These are phyloP conservation scores for Schoenoplectus triqueter DNA, from an alignment of 202 grass and related monocot genomes.

Conservation along the genomic window DNA sequence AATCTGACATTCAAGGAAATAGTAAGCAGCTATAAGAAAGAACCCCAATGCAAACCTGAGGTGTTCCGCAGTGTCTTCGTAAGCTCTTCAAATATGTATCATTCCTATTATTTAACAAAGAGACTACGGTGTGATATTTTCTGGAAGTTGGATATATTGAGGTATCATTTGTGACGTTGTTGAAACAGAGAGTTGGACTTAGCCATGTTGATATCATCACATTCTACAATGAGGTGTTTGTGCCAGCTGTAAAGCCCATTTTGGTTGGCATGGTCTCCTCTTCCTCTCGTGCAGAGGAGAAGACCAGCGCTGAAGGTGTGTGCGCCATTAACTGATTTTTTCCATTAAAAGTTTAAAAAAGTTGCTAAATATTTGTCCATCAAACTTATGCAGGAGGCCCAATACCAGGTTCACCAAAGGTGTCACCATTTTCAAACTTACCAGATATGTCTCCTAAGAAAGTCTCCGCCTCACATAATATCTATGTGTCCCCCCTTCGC, in stretches of 20 bases:
- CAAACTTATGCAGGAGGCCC: slow-evolving; percentile 50
- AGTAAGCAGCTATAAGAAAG: slow-evolving; percentile 72
- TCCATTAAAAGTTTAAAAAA: slow-evolving; percentile 21
- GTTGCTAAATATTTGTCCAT: slow-evolving; percentile 43
- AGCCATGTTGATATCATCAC: slow-evolving; percentile 79
- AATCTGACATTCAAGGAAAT: slow-evolving; percentile 74
- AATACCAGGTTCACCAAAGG: slow-evolving; percentile 74
- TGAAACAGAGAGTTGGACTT: slow-evolving; percentile 58
- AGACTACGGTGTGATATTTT: neutral
- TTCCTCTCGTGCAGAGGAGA: slow-evolving; percentile 52
- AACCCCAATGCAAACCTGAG: slow-evolving; percentile 85
- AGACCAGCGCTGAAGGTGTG: slow-evolving; percentile 61
- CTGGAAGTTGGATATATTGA: slow-evolving; percentile 8
- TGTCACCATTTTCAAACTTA: slow-evolving; percentile 79
- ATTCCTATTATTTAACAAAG: neutral
- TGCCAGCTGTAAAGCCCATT: slow-evolving; percentile 80
- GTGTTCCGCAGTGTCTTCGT: slow-evolving; percentile 75
- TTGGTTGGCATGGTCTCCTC: slow-evolving; percentile 59
- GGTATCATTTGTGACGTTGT: slow-evolving; percentile 25
- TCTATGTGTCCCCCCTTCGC: slow-evolving; percentile 86
- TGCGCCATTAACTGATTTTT: slow-evolving; percentile 32
- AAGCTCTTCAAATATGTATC: slow-evolving; percentile 38
- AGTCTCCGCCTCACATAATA: slow-evolving; percentile 85
- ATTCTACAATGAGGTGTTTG: slow-evolving; percentile 93
- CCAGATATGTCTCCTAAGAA: slow-evolving; percentile 98